phyloP scores from a whole-genome alignment of 139 green algal genomes.

The Picochlorum costavermella region DNA sequence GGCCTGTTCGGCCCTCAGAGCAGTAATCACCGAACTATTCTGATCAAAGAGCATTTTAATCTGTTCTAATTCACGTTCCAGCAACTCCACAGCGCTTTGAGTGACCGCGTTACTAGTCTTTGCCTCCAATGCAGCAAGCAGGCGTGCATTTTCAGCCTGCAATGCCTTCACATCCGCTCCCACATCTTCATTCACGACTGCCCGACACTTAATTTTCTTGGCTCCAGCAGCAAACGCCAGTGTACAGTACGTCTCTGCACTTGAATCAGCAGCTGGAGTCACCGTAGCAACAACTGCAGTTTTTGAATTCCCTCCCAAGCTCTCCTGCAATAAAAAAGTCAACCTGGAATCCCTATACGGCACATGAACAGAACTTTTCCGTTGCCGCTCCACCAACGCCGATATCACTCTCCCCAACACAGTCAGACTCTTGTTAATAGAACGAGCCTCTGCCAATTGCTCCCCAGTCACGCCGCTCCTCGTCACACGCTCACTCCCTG shows the following conservation, averaged over 20 bases:
- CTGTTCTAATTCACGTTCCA: constrained; percentile 13
- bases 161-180: constrained; percentile 48
- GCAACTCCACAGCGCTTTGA: neutral
- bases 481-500: constrained; percentile 79
- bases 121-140: constrained; percentile 22
- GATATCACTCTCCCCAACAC: constrained; percentile 86
- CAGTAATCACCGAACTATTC: constrained; percentile 13
- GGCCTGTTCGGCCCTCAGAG: constrained; percentile 15
- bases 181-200: constrained; percentile 60
- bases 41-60: constrained; percentile 18
- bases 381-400: constrained; percentile 54
- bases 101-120: too few species aligned
- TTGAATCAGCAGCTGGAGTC: constrained; percentile 45
- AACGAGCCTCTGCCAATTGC: constrained; percentile 82
- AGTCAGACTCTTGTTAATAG: constrained; percentile 95
- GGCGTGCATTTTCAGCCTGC: constrained; percentile 51
- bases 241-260: constrained; percentile 77
- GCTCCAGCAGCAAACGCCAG: constrained; percentile 78
- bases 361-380: constrained; percentile 63
- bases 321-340: constrained; percentile 96
- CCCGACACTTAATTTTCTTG: constrained; percentile 78
- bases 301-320: constrained; percentile 87
- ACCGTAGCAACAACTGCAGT: constrained; percentile 90
- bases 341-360: constrained; percentile 94
- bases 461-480: constrained; percentile 59